These are phyloP conservation scores for Primulina eburnea DNA, from an alignment of 257 asterid species.

Conservation along the genomic window DNA sequence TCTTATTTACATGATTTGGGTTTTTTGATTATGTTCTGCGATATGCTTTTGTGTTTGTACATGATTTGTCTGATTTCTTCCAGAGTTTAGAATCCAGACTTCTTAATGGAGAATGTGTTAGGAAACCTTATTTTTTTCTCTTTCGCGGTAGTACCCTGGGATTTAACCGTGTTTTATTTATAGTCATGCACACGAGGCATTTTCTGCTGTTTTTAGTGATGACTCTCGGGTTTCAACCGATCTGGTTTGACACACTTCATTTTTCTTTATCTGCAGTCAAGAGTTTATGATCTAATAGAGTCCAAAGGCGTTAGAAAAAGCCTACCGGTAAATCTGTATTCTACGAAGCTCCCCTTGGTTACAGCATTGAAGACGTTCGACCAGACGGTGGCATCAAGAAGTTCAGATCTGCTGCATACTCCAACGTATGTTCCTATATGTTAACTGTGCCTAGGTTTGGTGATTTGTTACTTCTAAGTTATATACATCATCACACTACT, in stretches of 20 bases:
- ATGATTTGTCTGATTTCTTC: neutral
- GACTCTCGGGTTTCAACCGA: neutral
- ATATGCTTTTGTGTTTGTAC: neutral
- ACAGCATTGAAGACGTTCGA: constrained; percentile 42
- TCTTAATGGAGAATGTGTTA: neutral
- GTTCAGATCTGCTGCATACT: constrained; percentile 51
- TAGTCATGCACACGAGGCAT: neutral
- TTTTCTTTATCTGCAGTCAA: constrained; percentile 14
- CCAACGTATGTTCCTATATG: constrained; percentile 30
- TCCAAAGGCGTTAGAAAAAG: constrained; percentile 34
- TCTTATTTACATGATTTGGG: neutral
- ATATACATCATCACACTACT: constrained; percentile 1
- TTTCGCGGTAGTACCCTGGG: neutral
- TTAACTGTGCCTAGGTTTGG: neutral
- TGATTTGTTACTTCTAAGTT: neutral
- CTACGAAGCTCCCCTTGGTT: constrained; percentile 41
- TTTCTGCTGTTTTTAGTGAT: neutral
- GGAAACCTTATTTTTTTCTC: neutral
- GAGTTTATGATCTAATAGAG: constrained; percentile 40
- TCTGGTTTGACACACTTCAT: neutral
- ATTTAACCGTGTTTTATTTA: neutral
- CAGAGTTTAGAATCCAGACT: neutral
- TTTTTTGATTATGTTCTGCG: neutral
- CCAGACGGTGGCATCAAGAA: constrained; percentile 48
- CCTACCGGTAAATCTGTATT: constrained; percentile 36